Conservation (phyloP, 2,329 filamentous ascomycete genomes). For the Colletotrichum destructivum region DNA sequence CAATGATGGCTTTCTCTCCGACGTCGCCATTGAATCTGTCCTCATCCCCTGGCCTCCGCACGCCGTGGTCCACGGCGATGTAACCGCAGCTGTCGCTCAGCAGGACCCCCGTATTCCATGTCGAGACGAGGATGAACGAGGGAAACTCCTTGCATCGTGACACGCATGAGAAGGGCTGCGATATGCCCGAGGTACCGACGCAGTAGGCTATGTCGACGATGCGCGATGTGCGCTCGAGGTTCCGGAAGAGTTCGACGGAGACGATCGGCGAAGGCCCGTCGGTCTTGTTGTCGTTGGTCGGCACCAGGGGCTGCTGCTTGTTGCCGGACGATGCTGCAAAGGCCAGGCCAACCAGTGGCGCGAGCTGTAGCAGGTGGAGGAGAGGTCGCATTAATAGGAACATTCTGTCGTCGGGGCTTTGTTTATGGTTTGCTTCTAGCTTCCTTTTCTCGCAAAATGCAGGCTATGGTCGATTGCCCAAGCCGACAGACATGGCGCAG, state of each 20-base stretch:
- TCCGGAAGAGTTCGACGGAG: conserved; percentile 78
- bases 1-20: conserved; percentile 71
- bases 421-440: neutral
- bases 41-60: conserved; percentile 43
- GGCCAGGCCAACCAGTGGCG: conserved; percentile 21
- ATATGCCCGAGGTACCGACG: conserved; percentile 86
- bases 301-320: conserved; percentile 13
- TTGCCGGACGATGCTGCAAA: conserved; percentile 13
- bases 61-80: conserved; percentile 84
- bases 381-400: conserved; percentile 6
- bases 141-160: conserved; percentile 90
- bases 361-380: conserved; percentile 17
- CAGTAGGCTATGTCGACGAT: conserved; percentile 97
- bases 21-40: conserved; percentile 47
- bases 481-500: conserved; percentile 30
- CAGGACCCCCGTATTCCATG: conserved; percentile 91
- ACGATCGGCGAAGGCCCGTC: conserved; percentile 52
- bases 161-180: conserved; percentile 86
- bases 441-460: neutral
- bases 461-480: conserved; percentile 16
- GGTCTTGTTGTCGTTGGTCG: conserved; percentile 17
- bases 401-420: neutral
- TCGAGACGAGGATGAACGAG: conserved; percentile 81
- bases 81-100: conserved; percentile 95
- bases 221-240: conserved; percentile 89